Percentiles rank a stretch among this genome's conserved stretches.
Evolutionary conservation across 495 filamentous ascomycete species (phyloP).

Genomic region (Penicillium subrubescens): DNA sequence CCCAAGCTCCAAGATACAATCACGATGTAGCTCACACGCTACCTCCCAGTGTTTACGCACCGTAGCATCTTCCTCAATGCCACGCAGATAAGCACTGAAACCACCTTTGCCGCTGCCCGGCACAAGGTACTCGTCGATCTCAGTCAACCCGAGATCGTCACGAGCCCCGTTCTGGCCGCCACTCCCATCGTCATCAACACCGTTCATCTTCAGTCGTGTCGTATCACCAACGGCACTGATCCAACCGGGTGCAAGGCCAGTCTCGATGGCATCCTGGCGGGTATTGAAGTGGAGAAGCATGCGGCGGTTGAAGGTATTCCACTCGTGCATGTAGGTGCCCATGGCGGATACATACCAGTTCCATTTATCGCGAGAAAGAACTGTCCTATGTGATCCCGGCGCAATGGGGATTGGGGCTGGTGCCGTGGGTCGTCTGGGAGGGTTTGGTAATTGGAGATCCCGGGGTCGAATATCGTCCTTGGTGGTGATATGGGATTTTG

Average conservation of each 20-base stretch:
- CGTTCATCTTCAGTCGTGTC: conserved; percentile 29
- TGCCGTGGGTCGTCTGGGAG: conserved; percentile 58
- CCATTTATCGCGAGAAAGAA: conserved; percentile 51
- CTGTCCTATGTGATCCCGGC: conserved; percentile 29
- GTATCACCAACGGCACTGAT: conserved; percentile 57
- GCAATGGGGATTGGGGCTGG: conserved; percentile 25
- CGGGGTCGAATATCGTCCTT: conserved; percentile 35
- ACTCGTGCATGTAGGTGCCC: conserved; percentile 67
- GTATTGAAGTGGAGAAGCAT: conserved; percentile 69
- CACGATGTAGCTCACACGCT: conserved; percentile 63
- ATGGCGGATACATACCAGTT: conserved; percentile 63
- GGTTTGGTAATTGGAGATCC: conserved; percentile 58
- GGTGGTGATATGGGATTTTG: conserved; percentile 38
- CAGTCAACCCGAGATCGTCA: conserved; percentile 18
- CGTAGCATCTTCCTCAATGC: conserved; percentile 63
- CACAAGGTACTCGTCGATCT: conserved; percentile 32
- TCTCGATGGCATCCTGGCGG: conserved; percentile 57
- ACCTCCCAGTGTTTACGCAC: conserved; percentile 67
- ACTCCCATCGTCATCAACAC: conserved; percentile 19
- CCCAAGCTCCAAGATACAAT: conserved; percentile 61
- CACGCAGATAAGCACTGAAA: conserved; percentile 59
- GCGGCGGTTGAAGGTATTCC: conserved; percentile 63
- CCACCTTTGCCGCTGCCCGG: conserved; percentile 42
- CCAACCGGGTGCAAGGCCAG: conserved; percentile 56
- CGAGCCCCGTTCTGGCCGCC: conserved; percentile 14